Evolutionary conservation across 163 green algal genomes (phyloP).

Genomic region (Chloroidium sp.): DNA sequence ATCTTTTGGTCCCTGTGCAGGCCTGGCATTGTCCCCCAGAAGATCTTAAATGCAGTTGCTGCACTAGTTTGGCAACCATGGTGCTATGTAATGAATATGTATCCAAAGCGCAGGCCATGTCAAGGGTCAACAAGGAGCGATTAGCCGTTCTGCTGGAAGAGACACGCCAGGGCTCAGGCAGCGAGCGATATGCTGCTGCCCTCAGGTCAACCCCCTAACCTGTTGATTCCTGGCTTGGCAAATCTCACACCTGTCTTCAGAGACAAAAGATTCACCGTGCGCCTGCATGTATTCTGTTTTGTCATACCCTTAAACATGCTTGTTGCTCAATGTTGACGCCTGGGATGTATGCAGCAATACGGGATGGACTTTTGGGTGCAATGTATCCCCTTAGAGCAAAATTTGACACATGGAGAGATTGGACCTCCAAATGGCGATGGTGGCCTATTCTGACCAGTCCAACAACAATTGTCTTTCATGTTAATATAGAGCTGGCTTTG

Average conservation of each 20-base stretch:
- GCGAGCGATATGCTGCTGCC: constrained; percentile 22
- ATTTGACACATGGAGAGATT: background rate
- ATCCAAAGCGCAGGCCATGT: constrained; percentile 9
- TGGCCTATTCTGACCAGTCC: background rate
- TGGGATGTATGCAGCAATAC: background rate
- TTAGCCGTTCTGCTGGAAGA: constrained; percentile 25
- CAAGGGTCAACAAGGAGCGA: constrained; percentile 22
- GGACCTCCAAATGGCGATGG: background rate
- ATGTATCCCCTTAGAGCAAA: background rate
- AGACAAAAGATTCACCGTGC: background rate
- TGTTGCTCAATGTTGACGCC: background rate
- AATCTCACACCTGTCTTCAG: background rate
- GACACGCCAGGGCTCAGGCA: constrained; percentile 8
- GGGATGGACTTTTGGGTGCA: too few relatives aligned
- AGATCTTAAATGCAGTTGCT: background rate
- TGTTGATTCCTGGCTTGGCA: background rate
- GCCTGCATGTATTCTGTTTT: background rate
- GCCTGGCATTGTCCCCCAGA: too few relatives aligned
- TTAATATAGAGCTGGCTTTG: background rate
- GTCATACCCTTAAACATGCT: background rate
- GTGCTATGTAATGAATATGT: background rate
- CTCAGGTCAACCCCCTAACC: constrained; percentile 4
- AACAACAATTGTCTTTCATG: background rate
- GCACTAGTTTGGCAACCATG: background rate
- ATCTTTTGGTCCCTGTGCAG: background rate